These are phyloP conservation scores for Aspergillus leporis DNA, from an alignment of 495 filamentous ascomycete genomes.

Conservation along the genomic window DNA sequence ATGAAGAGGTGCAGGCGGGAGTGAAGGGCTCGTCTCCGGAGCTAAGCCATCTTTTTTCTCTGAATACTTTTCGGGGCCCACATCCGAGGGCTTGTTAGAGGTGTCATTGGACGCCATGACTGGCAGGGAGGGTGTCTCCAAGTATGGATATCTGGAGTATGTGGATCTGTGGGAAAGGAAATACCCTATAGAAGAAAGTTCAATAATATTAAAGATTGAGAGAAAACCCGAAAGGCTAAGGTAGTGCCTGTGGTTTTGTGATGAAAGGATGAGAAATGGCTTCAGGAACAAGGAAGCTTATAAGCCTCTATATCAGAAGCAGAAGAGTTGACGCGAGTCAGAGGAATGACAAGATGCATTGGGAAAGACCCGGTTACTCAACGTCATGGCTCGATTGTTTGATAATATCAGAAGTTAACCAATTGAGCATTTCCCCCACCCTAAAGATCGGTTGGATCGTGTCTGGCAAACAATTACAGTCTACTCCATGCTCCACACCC, in stretches of 20 bases:
- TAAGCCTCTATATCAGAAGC: background rate
- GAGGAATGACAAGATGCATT: conserved; percentile 4
- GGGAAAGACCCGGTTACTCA: conserved; percentile 6
- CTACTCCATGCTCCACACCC: background rate
- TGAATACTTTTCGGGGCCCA: background rate
- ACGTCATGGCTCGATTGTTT: conserved; percentile 12
- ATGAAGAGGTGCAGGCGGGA: conserved; percentile 15
- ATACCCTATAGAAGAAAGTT: background rate
- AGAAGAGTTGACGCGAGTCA: background rate
- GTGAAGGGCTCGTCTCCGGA: conserved; percentile 12
- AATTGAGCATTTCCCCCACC: background rate
- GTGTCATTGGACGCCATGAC: conserved; percentile 8
- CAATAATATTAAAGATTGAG: background rate
- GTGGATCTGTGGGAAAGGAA: background rate
- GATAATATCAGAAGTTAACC: background rate
- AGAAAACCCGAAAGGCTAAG: background rate
- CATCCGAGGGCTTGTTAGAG: background rate
- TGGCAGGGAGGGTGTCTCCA: background rate
- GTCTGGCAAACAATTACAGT: background rate
- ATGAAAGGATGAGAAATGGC: background rate
- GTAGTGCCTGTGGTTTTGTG: background rate
- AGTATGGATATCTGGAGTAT: background rate
- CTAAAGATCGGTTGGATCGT: background rate
- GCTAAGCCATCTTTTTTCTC: conserved; percentile 4
- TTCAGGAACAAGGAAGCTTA: conserved; percentile 1